A percentile compares a stretch with the other conserved stretches of the same genome.
phyloP scores from a whole-genome alignment of 2,329 filamentous ascomycete genomes.

The Arthrobotrys conoides region DNA sequence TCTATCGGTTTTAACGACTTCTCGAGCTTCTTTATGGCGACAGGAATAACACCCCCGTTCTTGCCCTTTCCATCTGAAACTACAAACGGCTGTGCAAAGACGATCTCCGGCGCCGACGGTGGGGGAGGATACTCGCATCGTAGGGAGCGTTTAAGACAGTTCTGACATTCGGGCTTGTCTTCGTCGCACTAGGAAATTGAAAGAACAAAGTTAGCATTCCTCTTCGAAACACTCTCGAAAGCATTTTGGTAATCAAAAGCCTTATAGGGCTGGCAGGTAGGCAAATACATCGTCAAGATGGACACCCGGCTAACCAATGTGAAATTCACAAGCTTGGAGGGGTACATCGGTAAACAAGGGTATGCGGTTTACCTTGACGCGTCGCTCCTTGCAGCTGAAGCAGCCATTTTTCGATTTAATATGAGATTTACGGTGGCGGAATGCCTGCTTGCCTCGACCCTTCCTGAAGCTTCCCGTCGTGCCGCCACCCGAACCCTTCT shows the following conservation, averaged over 20 bases:
- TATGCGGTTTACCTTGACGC: slow-evolving; percentile 47
- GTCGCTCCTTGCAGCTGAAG: slow-evolving; percentile 59
- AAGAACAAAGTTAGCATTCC: slow-evolving; percentile 18
- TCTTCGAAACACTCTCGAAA: background rate
- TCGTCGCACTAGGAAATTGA: slow-evolving; percentile 45
- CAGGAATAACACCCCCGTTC: slow-evolving; percentile 32
- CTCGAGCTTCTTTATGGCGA: slow-evolving; percentile 56
- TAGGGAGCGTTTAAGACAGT: slow-evolving; percentile 54
- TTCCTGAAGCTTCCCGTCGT: slow-evolving; percentile 29
- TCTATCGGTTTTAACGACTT: slow-evolving; percentile 57
- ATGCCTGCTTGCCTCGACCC: slow-evolving; percentile 52
- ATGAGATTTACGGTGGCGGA: slow-evolving; percentile 60
- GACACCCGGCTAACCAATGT: slow-evolving; percentile 28
- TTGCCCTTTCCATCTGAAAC: slow-evolving; percentile 36
- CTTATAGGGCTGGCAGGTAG: slow-evolving; percentile 17
- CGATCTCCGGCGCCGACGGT: slow-evolving; percentile 58
- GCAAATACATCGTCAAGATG: background rate
- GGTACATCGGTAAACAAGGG: slow-evolving; percentile 30
- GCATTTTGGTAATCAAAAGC: background rate
- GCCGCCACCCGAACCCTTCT: slow-evolving; percentile 16
- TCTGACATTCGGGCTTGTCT: slow-evolving; percentile 57
- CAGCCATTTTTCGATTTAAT: slow-evolving; percentile 61
- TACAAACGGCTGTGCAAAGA: slow-evolving; percentile 56
- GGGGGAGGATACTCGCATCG: slow-evolving; percentile 59
- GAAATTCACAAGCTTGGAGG: slow-evolving; percentile 9